These are phyloP conservation scores for Cryphonectria radicalis DNA, from an alignment of 2,329 filamentous ascomycete genomes.

Conservation along the genomic window DNA sequence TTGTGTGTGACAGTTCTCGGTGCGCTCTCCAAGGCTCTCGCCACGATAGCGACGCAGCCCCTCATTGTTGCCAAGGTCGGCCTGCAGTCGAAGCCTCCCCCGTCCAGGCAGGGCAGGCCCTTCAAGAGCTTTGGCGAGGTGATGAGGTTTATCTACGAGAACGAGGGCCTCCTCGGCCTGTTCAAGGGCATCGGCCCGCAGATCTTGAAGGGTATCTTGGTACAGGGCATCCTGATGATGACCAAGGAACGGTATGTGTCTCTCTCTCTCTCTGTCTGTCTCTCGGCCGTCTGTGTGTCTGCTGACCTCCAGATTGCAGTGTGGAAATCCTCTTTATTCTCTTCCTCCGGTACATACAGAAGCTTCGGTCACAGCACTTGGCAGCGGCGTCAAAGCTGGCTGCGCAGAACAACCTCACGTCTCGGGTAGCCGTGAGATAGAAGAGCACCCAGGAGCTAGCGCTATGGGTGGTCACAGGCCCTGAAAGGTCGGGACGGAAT, in stretches of 20 bases:
- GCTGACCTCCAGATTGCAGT: conserved; percentile 45
- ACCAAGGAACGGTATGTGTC: conserved; percentile 83
- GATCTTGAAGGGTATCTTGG: conserved; percentile 87
- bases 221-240: conserved; percentile 98
- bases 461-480: background rate
- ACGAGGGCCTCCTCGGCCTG: conserved; percentile 81
- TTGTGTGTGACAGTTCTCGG: conserved; percentile 69
- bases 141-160: conserved; percentile 88
- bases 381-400: conserved; percentile 68
- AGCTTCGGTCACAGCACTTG: conserved; percentile 71
- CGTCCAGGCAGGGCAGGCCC: conserved; percentile 81
- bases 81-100: conserved; percentile 88
- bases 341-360: conserved; percentile 79
- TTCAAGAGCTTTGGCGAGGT: conserved; percentile 95
- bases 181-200: conserved; percentile 98
- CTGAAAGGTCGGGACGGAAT: background rate
- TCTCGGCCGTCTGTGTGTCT: conserved; percentile 16
- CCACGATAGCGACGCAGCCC: conserved; percentile 90
- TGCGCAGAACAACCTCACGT: conserved; percentile 57
- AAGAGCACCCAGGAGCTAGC: background rate
- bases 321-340: conserved; percentile 89
- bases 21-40: conserved; percentile 88
- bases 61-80: conserved; percentile 98
- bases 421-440: conserved; percentile 39
- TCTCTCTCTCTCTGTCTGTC: background rate